Evolutionary conservation across 352 stramenopile genomes (phyloP), one percentile per base, ranked within the genome.

Genomic region (Pythium volutum): DNA sequence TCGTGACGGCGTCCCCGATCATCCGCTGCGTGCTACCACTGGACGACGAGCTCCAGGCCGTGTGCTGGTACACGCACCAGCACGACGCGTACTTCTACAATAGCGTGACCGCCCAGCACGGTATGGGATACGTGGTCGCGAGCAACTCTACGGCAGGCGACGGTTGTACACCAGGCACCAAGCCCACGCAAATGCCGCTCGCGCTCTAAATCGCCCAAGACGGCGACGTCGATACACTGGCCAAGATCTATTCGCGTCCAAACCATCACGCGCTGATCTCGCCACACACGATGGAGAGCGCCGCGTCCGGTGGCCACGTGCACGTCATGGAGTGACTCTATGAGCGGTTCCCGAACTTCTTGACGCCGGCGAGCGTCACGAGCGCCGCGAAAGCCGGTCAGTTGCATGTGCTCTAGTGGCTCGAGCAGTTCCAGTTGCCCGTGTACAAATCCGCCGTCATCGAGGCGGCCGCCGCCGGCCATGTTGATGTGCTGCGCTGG

Each of bases 221-320:
- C 42, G 22, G 42, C 22, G 10, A 49, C 14, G 9, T 49, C 20
- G 42, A 5, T 12, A 31, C 14, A 20, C 22, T 49, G 8, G 20
- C 1, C 7, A 29, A 49, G 43, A 49, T 49, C 22, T 33, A 49
- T 22, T 20, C 43, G 22, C 43, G 22, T 6, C 20, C 43, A 5
- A 49, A 49, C 43, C 43, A 49, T 22, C 43, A 10, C 22, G 43
- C 43, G 43, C 43, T 49, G 10, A 49, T 49, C 43, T 14, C 43
- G 31, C 31, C 31, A 3, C 8, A 49, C 22, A 22, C 43, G 8
- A 49, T 49, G 43, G 43, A 49, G 5, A 15, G 9, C 43, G 43
- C 43, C 22, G 43, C 43, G 20, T 7, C 22, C 10, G 15, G 15
- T 15, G 43, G 43, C 10, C 43, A 31, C 9, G 20, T 49, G 2